Percentiles rank a stretch among this genome's conserved stretches.
phyloP scores from a whole-genome alignment of 129 eudicot genomes.

The Artemisia annua region DNA sequence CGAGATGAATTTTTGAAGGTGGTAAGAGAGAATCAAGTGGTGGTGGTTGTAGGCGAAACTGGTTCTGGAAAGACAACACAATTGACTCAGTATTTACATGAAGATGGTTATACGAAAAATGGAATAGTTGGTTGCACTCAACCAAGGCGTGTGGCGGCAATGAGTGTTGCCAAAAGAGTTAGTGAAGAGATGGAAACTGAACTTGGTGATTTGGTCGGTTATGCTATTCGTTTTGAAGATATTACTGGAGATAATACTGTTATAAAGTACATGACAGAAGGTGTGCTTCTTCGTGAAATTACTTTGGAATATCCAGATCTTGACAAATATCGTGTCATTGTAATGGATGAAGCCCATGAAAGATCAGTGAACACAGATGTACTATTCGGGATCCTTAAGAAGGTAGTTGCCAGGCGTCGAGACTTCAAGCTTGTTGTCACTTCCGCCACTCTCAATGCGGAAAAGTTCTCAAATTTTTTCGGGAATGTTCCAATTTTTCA shows the following conservation, averaged over 20 bases:
- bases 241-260: conserved; percentile 54
- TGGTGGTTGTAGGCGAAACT: too few species aligned
- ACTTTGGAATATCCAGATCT: conserved; percentile 65
- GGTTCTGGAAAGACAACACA: too few species aligned
- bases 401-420: conserved; percentile 67
- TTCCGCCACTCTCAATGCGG: conserved; percentile 63
- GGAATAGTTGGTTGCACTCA: conserved; percentile 77
- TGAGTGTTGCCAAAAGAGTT: conserved; percentile 74
- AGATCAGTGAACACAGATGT: conserved; percentile 65
- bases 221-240: conserved; percentile 74
- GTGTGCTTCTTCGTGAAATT: conserved; percentile 68
- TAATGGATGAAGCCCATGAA: conserved; percentile 80
- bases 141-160: conserved; percentile 84
- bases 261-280: conserved; percentile 75
- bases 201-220: conserved; percentile 58
- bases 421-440: conserved; percentile 71
- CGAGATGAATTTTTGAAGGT: too few species aligned
- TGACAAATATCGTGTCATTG: conserved; percentile 69
- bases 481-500: conserved; percentile 69
- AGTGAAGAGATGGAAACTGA: conserved; percentile 69
- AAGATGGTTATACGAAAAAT: conserved; percentile 55
- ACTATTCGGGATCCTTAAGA: conserved; percentile 60
- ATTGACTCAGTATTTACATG: conserved; percentile 53
- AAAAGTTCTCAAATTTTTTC: conserved; percentile 59
- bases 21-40: too few species aligned